A percentile compares a stretch with the other conserved stretches of the same genome.
phyloP scores from a whole-genome alignment of 768 basidiomycete genomes.

The Suillus paluster region DNA sequence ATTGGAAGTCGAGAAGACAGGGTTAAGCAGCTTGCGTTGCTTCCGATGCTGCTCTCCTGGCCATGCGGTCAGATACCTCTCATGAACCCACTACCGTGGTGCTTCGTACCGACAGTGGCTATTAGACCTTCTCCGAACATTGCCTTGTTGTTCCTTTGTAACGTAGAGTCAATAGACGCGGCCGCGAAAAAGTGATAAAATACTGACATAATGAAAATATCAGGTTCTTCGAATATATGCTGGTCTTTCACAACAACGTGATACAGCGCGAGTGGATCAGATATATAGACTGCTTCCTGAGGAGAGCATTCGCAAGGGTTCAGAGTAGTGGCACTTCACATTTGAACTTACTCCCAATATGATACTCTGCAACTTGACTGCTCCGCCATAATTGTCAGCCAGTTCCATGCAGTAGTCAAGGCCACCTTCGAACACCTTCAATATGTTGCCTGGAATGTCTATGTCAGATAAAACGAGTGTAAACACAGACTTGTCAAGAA shows the following conservation, averaged over 20 bases:
- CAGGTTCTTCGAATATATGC: conserved; percentile 51
- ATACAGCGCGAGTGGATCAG: conserved; percentile 52
- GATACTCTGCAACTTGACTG: no score
- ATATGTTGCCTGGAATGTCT: not conserved
- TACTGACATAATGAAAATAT: conserved; percentile 48
- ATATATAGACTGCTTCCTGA: conserved; percentile 40
- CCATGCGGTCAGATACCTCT: not conserved
- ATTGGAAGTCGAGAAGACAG: conserved; percentile 46
- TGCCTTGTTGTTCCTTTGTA: conserved; percentile 43
- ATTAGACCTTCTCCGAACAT: conserved; percentile 54
- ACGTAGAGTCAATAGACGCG: not conserved
- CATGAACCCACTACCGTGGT: conserved; percentile 21
- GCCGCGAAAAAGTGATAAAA: not conserved
- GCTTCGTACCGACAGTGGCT: conserved; percentile 21
- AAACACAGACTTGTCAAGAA: not conserved
- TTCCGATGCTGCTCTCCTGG: conserved; percentile 46
- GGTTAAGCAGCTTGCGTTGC: conserved; percentile 49
- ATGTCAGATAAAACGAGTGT: not conserved
- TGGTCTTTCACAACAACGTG: conserved; percentile 50
- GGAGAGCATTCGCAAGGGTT: not conserved
- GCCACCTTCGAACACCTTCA: not conserved
- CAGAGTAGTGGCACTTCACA: no score
- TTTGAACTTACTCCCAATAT: not conserved
- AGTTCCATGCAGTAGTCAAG: no score
- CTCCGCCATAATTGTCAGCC: not conserved